Evolutionary conservation across 768 basidiomycete genomes (phyloP).

Genomic region (Auricularia sp.): DNA sequence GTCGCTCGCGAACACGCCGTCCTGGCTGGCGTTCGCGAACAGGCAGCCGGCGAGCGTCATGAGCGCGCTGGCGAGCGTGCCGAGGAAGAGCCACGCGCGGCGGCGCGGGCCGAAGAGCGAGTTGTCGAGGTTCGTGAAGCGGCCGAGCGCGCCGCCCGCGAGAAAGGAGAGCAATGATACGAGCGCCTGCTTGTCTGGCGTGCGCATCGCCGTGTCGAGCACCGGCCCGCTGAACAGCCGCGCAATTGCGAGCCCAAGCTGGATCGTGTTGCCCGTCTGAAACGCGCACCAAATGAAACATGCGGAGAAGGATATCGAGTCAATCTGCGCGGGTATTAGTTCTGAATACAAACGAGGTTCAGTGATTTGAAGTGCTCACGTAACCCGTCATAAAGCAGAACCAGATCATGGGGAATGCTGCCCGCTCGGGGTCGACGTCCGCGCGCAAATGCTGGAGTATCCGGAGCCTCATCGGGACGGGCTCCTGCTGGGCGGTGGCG

Average conservation of each 20-base stretch:
- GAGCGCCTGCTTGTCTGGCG: conserved; percentile 75
- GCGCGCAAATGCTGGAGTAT: conserved; percentile 1
- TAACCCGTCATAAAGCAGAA: conserved; percentile 17
- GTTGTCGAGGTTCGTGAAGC: conserved; percentile 40
- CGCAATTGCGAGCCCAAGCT: conserved; percentile 73
- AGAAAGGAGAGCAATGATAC: conserved; percentile 73
- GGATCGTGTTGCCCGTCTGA: conserved; percentile 49
- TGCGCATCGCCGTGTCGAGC: conserved; percentile 53
- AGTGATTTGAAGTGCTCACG: neutral
- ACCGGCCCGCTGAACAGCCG: conserved; percentile 47
- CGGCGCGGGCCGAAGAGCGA: conserved; percentile 48
- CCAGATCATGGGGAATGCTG: conserved; percentile 7
- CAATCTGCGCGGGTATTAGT: conserved; percentile 15
- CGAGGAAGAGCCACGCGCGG: conserved; percentile 62
- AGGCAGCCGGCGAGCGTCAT: conserved; percentile 62
- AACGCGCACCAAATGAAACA: conserved; percentile 81
- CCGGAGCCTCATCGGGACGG: neutral
- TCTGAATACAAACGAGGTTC: neutral
- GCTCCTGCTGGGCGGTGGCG: neutral
- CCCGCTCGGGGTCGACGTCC: conserved; percentile 9
- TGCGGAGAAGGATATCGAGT: conserved; percentile 66
- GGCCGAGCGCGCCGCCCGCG: conserved; percentile 64
- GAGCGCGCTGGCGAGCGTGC: conserved; percentile 65
- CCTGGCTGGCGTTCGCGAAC: conserved; percentile 60
- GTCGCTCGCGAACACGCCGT: conserved; percentile 35